Base-by-base conservation (phyloP, 2,329 filamentous ascomycete species). In the Lasiodiplodia sp. region DNA sequence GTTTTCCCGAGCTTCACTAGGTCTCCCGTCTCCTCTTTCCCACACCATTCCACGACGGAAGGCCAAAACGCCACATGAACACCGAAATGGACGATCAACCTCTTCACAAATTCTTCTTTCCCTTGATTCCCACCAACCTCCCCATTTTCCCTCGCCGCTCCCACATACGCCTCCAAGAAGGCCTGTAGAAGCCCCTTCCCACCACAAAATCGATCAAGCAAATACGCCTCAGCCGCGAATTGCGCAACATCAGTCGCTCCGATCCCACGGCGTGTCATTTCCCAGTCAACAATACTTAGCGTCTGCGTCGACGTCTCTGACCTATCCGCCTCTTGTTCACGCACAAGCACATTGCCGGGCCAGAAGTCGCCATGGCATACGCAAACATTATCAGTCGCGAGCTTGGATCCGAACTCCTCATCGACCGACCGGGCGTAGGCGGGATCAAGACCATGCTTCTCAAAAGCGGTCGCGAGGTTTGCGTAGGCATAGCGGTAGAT, bases 281-380 rank as follows among this genome's bases (percentile, higher is more conserved):
- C 78, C 78, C 78, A 81, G 52, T 81, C 78, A 10, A 78, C 75
- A 11, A 81, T 58, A 1, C 75, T 80, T 5, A 80, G 57, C 4
- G 34, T 44, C 31, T 6, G 31, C 49, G 21, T 7, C 21, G 21
- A 5, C 55, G 11, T 14, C 31, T 6, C 25, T 18, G 18, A 11
- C 7, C 51, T 28, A 11, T n/a, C 31, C 16, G 7, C 51, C 31
- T 40, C 25, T 28, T 31, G 31, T 6, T 34, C 31, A 10, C 31
- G 3, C 6, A 80, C 71, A 8, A 80, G 70, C 0, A 81, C 71
- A 37, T 81, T 81, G 0, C 78, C 78, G 1, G 79, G 76, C 79
- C 79, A 80, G 67, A 80, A 80, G 60, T 81, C 78, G 25, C 79
- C 79, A 57, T 80, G 78, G 44, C 78, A 80, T 0, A 80, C 56